Evolutionary conservation across 306 rosid species (phyloP), one percentile per base, ranked within the genome.

Genomic region (Castanospermum australe): DNA sequence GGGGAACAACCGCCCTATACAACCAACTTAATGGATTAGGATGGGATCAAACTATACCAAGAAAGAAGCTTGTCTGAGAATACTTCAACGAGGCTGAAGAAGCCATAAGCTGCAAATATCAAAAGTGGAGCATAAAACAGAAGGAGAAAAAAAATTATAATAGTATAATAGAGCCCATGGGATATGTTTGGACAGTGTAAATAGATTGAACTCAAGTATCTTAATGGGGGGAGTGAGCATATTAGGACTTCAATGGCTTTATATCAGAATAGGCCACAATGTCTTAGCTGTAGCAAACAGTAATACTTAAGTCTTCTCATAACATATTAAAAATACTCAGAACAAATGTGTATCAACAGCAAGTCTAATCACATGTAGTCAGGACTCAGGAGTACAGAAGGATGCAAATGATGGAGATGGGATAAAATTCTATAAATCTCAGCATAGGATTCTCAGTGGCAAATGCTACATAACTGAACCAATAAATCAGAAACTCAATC

Each of bases 41-140:
- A 81, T 41, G 57, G 73, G 45, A 68, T 79, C 70, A 64, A 76
- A 79, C 44, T 75, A 73, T 87, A 94, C 97, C 99, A 94, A 30
- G 95, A 92, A 86, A 94, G 85, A 86, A 92, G 84, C 79, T 85
- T 89, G 88, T 94, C 97, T 2, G 97, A 82, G 87, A 88, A 91
- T 28, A 84, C 89, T 88, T 94, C 97, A 55, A 92, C 60, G 13
- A 92, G 91, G 85, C 93, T 94, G 89, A 94, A 94, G 64, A 97
- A 94, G 67, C 99, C 99, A 54, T 82, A 94, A 79, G 92, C 99
- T 94, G 92, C 82, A 89, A 56, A 56, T 9, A 59, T 62, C 57
- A 82, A 48, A 79, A 56, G 33, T 8, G 51, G n/a, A 50, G n/a
- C 47, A 50, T 17, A 32, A 4, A 68, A 47, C 21, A 8, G 10